Conservation (phyloP, 148 eudicot genomes). For the Dianthus caryophyllus region DNA sequence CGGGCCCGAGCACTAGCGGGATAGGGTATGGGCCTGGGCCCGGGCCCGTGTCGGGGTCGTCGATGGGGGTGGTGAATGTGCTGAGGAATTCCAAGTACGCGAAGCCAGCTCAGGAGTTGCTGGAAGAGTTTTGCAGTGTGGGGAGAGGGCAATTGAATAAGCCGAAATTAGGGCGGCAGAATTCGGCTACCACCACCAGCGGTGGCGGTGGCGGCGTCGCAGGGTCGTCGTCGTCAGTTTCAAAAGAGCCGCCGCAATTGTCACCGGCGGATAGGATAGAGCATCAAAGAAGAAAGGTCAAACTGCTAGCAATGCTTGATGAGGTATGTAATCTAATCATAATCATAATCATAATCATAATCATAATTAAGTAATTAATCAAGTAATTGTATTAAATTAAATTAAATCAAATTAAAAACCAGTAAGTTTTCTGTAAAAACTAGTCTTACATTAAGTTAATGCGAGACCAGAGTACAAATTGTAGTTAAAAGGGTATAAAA, state of each 20-base stretch:
- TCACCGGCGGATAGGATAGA: constrained; percentile 81
- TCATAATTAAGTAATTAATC: too few species aligned
- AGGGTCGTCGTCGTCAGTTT: constrained; percentile 28
- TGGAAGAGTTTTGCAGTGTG: constrained; percentile 87
- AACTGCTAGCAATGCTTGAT: constrained; percentile 86
- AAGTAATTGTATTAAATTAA: too few species aligned
- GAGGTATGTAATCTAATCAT: too few species aligned
- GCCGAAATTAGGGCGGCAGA: constrained; percentile 35
- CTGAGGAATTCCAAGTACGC: constrained; percentile 71
- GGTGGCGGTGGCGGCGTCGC: constrained; percentile 31
- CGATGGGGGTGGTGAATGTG: constrained; percentile 53
- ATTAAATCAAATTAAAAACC: too few species aligned
- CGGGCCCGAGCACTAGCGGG: constrained; percentile 36
- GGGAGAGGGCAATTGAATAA: constrained; percentile 64
- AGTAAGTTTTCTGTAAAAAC: too few species aligned
- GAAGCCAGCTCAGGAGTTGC: constrained; percentile 70
- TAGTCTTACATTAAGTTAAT: too few species aligned
- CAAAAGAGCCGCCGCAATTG: constrained; percentile 56
- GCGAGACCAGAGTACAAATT: too few species aligned
- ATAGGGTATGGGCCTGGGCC: too few species aligned
- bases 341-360: too few species aligned
- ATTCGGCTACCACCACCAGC: constrained; percentile 22
- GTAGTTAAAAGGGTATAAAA: too few species aligned
- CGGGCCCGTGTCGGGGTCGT: constrained; percentile 42
- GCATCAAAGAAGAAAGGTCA: constrained; percentile 94